Percentiles rank a stretch among this genome's conserved stretches.
phyloP scores from a whole-genome alignment of 2,329 filamentous ascomycete genomes.

The Scytalidium lignicola region DNA sequence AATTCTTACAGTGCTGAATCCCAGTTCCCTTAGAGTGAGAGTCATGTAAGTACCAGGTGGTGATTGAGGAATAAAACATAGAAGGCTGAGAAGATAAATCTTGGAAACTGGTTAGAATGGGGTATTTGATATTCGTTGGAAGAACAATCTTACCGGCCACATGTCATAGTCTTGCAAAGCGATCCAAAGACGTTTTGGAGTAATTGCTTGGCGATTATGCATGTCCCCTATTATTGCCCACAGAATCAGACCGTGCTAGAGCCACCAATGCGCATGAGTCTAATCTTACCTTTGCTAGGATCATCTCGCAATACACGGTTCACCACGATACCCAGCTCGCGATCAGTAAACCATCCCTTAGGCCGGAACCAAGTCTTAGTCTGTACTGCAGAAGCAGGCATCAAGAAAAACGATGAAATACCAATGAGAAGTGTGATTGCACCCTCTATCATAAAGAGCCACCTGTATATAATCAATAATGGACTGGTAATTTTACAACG shows the following conservation, averaged over 20 bases:
- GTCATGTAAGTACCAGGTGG: conserved; percentile 48
- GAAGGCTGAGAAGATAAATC: conserved; percentile 42
- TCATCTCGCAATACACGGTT: conserved; percentile 54
- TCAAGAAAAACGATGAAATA: conserved; percentile 47
- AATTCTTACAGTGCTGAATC: conserved; percentile 22
- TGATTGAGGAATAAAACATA: conserved; percentile 44
- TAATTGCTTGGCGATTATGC: conserved; percentile 55
- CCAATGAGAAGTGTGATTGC: conserved; percentile 49
- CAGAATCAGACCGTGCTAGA: not conserved
- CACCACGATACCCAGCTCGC: conserved; percentile 62
- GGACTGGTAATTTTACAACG: conserved; percentile 29
- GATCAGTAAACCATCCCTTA: conserved; percentile 58
- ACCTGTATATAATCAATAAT: conserved; percentile 18
- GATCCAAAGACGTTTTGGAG: conserved; percentile 43
- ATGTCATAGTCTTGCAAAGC: conserved; percentile 54
- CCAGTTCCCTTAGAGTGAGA: conserved; percentile 37
- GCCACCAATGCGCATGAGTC: conserved; percentile 24
- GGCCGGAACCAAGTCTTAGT: conserved; percentile 50
- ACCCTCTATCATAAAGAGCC: conserved; percentile 53
- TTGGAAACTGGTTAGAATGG: not conserved
- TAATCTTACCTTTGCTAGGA: conserved; percentile 33
- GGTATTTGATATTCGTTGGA: not conserved
- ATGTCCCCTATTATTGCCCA: conserved; percentile 38
- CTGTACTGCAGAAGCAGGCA: conserved; percentile 57
- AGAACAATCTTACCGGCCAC: conserved; percentile 45